Evolutionary conservation across 768 basidiomycete genomes (phyloP).

Genomic region (Ramaria rubella): DNA sequence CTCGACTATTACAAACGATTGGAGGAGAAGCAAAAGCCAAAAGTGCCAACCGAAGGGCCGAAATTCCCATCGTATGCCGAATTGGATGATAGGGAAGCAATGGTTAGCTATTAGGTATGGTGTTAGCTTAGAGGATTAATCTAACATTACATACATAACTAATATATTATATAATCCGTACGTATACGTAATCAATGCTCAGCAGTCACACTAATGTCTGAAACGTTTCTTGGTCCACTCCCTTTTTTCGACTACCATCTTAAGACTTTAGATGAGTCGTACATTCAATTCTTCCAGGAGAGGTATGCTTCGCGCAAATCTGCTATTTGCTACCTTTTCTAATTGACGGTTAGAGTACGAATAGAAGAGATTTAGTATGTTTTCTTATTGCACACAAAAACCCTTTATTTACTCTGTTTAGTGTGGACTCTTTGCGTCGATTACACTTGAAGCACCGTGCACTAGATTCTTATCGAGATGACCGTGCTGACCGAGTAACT

Average conservation of each 20-base stretch:
- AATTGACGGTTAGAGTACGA: constrained; percentile 44
- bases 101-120: constrained; percentile 29
- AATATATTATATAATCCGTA: too few relatives aligned
- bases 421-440: constrained; percentile 66
- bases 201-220: constrained; percentile 2
- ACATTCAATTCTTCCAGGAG: constrained; percentile 13
- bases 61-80: constrained; percentile 13
- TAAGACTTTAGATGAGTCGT: constrained; percentile 4
- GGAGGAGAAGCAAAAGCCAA: constrained; percentile 17
- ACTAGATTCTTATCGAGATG: constrained; percentile 66
- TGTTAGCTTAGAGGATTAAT: not conserved
- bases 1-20: constrained; percentile 45
- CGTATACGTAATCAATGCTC: not conserved
- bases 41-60: not conserved
- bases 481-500: constrained; percentile 57
- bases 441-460: constrained; percentile 67
- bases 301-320: constrained; percentile 1
- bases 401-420: constrained; percentile 24
- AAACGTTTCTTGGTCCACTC: not conserved
- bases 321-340: not conserved
- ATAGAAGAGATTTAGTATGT: constrained; percentile 84
- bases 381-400: not conserved
- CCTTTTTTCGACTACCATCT: constrained; percentile 7
- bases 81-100: constrained; percentile 25
- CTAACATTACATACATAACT: too few relatives aligned